Percentiles rank a stretch among this genome's conserved stretches.
phyloP scores from a whole-genome alignment of 2,329 filamentous ascomycete genomes.

The Penicillium sp. region DNA sequence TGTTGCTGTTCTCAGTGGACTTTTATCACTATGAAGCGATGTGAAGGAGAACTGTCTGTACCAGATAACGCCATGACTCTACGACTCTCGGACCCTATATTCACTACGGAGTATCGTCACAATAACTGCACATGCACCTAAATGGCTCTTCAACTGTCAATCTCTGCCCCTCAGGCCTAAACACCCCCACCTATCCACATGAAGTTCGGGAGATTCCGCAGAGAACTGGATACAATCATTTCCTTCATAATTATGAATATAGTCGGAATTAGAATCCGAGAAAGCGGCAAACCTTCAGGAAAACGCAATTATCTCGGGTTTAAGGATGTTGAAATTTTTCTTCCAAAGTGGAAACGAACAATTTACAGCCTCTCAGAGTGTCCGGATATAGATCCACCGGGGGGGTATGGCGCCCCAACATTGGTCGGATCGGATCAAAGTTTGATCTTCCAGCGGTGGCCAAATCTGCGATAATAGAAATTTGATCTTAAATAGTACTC shows the following conservation, averaged over 20 bases:
- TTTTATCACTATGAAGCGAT: background rate
- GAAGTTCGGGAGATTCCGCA: background rate
- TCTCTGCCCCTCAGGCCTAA: background rate
- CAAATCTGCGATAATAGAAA: background rate
- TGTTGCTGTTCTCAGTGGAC: too few relatives aligned
- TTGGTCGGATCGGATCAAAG: background rate
- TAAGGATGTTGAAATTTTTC: background rate
- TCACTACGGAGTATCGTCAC: background rate
- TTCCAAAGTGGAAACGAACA: background rate
- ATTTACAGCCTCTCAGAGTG: background rate
- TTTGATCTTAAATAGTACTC: background rate
- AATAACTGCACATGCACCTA: background rate
- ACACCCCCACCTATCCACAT: background rate
- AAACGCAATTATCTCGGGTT: background rate
- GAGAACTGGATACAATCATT: background rate
- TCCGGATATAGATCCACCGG: background rate
- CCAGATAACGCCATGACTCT: background rate
- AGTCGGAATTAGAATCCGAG: background rate
- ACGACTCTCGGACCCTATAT: background rate
- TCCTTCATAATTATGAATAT: background rate
- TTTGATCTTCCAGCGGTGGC: conserved; percentile 9
- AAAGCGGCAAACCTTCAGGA: background rate
- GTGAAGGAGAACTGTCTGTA: too few relatives aligned
- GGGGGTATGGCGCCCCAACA: background rate
- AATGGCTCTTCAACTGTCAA: conserved; percentile 4